Evolutionary conservation across 1,139 yeast genomes (phyloP), one percentile per base, ranked within the genome.

Genomic region (Pichia sorboxylosa): DNA sequence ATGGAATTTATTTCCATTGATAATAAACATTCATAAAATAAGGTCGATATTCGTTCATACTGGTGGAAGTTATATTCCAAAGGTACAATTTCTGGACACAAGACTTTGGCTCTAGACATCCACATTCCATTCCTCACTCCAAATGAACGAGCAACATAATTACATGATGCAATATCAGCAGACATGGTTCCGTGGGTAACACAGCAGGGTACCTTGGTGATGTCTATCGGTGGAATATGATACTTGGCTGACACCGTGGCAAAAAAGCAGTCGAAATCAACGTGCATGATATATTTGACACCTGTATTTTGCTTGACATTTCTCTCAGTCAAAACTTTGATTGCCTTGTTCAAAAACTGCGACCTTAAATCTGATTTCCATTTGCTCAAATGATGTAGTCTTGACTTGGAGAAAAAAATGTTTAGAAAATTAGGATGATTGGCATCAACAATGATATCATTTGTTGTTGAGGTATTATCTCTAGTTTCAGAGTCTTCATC

Each of bases 221-320:
- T 64, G 45, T 78, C 75, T 15, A 74, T 46, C 6, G 73, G 61
- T 0, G 80, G 78, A 5, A 32, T 24, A 27, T 64, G 60, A 6
- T 57, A 61, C 32, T 75, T 58, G 11, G 83, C 69, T 0, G 96
- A 81, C 0, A 82, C 95, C 0, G 94, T 67, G 1, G 87, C 96
- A 55, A 90, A 90, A 48, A 90, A 90, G 43, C 94, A 84, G 52
- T 90, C 98, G 54, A 84, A 90, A 52, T 90, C 98, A 23, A 87
- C 66, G 54, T 90, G 97, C 39, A 85, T 54, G 14, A 85, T 69
- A 0, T 66, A 54, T 2, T 13, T 17, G 7, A 18, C 6, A n/a
- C 15, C 8, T 4, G 10, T 13, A 3, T 19, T 14, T 7, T 20
- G 30, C 11, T 17, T 10, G 3, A 6, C n/a, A 13, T 26, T 8